Evolutionary conservation across 768 basidiomycete genomes (phyloP), one percentile per base, ranked within the genome.

Genomic region (Mycena olivaceomarginata): DNA sequence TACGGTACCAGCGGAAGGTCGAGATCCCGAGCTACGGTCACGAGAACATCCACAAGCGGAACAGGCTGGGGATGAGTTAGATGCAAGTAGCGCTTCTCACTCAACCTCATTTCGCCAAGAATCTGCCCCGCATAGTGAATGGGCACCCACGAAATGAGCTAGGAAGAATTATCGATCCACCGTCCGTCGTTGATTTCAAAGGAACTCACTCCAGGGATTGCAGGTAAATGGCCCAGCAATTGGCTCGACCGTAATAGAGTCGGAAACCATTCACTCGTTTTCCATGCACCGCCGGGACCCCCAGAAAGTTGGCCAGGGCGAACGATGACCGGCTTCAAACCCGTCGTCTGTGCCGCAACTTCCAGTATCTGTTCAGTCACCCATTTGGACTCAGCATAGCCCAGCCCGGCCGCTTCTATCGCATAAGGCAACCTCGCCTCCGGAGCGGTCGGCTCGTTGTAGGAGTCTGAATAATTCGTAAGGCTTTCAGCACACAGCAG

Each of bases 381-480:
- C 87, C 86, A 88, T 82, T 89, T 89, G 22, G 85, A 85, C 68
- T 88, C 87, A 20, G 80, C 78, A 75, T 89, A 89, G 4, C 89
- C 89, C 16, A 72, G 79, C 2, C 83, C 85, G 64, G 83, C 63
- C n/a, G 84, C 77, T 5, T 81, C 66, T n/a, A 78, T 72, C 2
- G 84, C 80, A 45, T 82, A 81, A 13, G 63, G 40, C n/a, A 83
- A 67, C 18, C 77, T 79, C 2, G 62, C 70, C 63, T 85, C 85
- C 15, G 56, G 37, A 12, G 48, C 64, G 31, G 18, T 51, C 18
- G 6, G 11, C 43, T 45, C 6, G 43, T 45, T 31, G 31, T 31
- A 31, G 31, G 31, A 31, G 31, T 31, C 31, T 31, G 31, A 31
- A 31, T 31, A 31, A 31, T 31, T 31, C 3, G 31, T 31, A 31